These are phyloP conservation scores for Neocatenulostroma microsporum DNA, from an alignment of 2,329 filamentous ascomycete species.

Conservation along the genomic window DNA sequence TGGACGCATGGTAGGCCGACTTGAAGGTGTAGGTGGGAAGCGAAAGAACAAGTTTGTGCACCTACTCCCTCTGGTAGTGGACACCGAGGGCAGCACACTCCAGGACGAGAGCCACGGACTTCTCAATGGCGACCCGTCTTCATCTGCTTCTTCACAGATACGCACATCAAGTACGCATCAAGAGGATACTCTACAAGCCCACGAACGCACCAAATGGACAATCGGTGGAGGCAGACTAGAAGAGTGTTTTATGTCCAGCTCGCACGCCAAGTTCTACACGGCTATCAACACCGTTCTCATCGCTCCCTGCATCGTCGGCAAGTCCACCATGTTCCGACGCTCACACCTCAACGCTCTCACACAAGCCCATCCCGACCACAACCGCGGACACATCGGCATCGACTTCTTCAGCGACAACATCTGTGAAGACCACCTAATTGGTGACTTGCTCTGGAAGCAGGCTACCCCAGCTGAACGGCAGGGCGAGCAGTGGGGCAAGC, in stretches of 20 bases:
- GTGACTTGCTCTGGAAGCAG: conserved; percentile 77
- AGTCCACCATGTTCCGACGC: conserved; percentile 97
- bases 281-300: conserved; percentile 90
- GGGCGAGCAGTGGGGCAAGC: conserved; percentile 56
- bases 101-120: conserved; percentile 20
- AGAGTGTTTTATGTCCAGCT: conserved; percentile 87
- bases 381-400: no score
- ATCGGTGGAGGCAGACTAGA: conserved; percentile 73
- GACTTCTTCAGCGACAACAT: conserved; percentile 95
- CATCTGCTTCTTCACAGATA: no score
- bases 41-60: conserved; percentile 79
- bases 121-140: background rate
- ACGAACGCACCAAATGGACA: conserved; percentile 17
- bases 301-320: conserved; percentile 89
- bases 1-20: conserved; percentile 79
- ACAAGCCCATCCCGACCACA: conserved; percentile 41
- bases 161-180: background rate
- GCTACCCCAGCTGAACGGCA: conserved; percentile 37
- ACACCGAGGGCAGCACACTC: conserved; percentile 41
- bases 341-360: conserved; percentile 76
- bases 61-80: conserved; percentile 83
- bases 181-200: conserved; percentile 12
- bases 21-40: conserved; percentile 58
- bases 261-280: conserved; percentile 94
- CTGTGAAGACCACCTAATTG: conserved; percentile 94